Evolutionary conservation across 75 land plant genomes (phyloP), one percentile per base, ranked within the genome.

Genomic region (Larix kaempferi): DNA sequence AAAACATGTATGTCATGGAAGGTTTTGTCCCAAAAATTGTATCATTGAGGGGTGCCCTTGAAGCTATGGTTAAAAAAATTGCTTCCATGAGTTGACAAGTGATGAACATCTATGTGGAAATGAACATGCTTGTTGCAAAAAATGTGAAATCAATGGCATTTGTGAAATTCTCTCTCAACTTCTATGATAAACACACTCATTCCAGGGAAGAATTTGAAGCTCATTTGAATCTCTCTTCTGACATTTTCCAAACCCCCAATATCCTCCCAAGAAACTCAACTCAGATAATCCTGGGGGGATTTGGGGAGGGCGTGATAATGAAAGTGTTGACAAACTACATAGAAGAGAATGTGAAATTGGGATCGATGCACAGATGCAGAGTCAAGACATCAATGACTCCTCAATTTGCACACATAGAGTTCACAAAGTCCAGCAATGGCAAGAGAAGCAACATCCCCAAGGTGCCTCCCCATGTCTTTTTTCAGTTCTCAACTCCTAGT

Each of bases 371-470:
- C n/a, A n/a, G n/a, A n/a, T n/a, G n/a, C n/a, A n/a, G n/a, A n/a
- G n/a, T n/a, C n/a, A n/a, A n/a, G n/a, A 85, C 80, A 6, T 84
- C 91, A 6, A 87, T 82, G 81, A 88, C 95, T 3, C 95, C 92
- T 25, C 87, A 83, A 3, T 77, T 78, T 2, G 81, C 90, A 1
- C 82, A 76, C 65, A 90, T 90, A 14, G 56, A 81, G 73, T 89
- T 83, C 75, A 23, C 17, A 11, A 25, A 73, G 35, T 26, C 3
- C 6, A 56, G 71, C 19, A n/a, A n/a, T n/a, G n/a, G n/a, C n/a
- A n/a, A n/a, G n/a, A n/a, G n/a, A n/a, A n/a, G n/a, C n/a, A n/a
- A n/a, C n/a, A n/a, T n/a, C n/a, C n/a, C n/a, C n/a, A n/a, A n/a
- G n/a, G n/a, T n/a, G n/a, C n/a, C n/a, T n/a, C n/a, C n/a, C n/a